Evolutionary conservation across 2,329 filamentous ascomycete genomes (phyloP), one percentile per base, ranked within the genome.

Genomic region (Xylaria sp.): DNA sequence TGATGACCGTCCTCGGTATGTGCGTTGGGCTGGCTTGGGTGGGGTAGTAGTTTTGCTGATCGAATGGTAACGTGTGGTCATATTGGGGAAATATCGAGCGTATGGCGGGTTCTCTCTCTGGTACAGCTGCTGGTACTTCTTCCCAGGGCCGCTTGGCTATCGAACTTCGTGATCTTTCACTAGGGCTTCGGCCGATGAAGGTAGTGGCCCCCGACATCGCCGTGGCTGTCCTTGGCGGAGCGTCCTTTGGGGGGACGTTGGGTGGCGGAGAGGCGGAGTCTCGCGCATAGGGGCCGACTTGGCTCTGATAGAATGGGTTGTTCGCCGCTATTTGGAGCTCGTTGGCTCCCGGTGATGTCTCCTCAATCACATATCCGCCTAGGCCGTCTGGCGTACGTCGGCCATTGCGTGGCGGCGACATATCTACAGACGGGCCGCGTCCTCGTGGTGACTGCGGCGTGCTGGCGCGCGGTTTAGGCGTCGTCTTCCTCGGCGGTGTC

Each of bases 51-150:
- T 88, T 81, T 76, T 94, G 92, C 66, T 89, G 87, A 65, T 89
- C 84, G 2, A 93, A 85, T 5, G 91, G 84, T 28, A 93, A 77
- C 1, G 86, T 86, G 2, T 89, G 90, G 75, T 94, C 90, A 77
- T 94, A 94, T 37, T 87, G 85, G 8, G 92, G 92, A 74, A 94
- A 94, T 74, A 94, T 94, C 28, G 92, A 94, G 39, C 88, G 86
- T 74, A 92, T 85, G 0, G 86, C 82, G 6, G 81, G 68, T 48
- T 76, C 74, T 2, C 66, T 58, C 31, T 70, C 69, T 72, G 78
- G 60, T 25, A 76, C 73, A 4, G 76, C 67, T 23, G 69, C 55
- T 1, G 78, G 55, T 9, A 80, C 78, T 28, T 82, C 81, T 31
- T 75, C 76, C 3, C 85, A 75, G 18, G 86, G 87, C 28, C 82